These are phyloP conservation scores for Colletotrichum musae DNA, from an alignment of 2,329 filamentous ascomycete genomes.

Conservation along the genomic window DNA sequence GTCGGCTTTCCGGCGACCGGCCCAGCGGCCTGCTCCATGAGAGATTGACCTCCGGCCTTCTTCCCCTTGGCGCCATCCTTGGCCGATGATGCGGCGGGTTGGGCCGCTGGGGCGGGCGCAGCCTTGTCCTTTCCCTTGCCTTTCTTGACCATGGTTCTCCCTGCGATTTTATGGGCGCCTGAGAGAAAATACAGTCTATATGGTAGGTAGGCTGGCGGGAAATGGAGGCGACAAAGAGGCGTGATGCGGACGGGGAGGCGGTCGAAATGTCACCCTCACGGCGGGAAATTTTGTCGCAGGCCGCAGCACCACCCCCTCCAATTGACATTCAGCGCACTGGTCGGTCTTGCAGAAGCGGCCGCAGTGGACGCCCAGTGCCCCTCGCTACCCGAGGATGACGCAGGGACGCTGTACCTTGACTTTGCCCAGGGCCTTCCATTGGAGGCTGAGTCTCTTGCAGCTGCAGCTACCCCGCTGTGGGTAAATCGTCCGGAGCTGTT, in stretches of 20 bases:
- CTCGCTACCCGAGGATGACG: conserved; percentile 19
- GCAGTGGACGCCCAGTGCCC: conserved; percentile 22
- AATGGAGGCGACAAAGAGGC: neutral
- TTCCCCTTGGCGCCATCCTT: conserved; percentile 71
- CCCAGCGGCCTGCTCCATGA: conserved; percentile 50
- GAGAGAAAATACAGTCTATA: conserved; percentile 7
- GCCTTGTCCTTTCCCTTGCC: conserved; percentile 61
- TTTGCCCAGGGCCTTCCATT: neutral
- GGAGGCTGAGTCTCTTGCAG: conserved; percentile 1
- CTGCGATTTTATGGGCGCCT: neutral
- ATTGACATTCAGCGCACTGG: too few species aligned
- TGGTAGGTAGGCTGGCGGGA: neutral
- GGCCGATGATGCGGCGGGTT: conserved; percentile 47
- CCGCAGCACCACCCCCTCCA: too few species aligned
- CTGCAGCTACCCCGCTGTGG: conserved; percentile 30
- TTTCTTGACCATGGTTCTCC: conserved; percentile 39
- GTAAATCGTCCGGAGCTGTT: conserved; percentile 9
- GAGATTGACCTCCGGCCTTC: conserved; percentile 48
- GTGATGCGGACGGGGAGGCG: conserved; percentile 1
- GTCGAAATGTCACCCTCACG: conserved; percentile 10
- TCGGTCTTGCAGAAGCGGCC: conserved; percentile 16
- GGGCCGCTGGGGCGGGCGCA: conserved; percentile 51
- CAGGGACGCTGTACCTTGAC: neutral
- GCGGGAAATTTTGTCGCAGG: conserved; percentile 21
- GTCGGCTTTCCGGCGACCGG: conserved; percentile 66